Evolutionary conservation across 129 eudicot species (phyloP).

Genomic region (Solidago caesia): DNA sequence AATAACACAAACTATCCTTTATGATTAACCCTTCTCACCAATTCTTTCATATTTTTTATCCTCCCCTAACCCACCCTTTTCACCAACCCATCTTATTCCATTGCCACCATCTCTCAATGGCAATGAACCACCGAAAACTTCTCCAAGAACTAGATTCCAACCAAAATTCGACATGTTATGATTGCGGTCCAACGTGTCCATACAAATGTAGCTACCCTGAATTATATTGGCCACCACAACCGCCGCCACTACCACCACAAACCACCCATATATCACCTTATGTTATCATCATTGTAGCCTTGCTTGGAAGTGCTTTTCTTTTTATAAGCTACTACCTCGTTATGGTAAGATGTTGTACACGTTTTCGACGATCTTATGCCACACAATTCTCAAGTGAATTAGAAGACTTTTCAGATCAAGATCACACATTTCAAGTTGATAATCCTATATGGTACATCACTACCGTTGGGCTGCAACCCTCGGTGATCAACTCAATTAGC

Average conservation of each 20-base stretch:
- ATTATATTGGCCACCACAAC: slow-evolving; percentile 35
- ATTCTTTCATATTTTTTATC: slow-evolving; percentile 14
- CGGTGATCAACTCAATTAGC: slow-evolving; percentile 48
- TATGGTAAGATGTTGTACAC: slow-evolving; percentile 34
- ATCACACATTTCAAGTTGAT: slow-evolving; percentile 35
- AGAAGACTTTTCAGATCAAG: slow-evolving; percentile 35
- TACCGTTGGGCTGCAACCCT: slow-evolving; percentile 56
- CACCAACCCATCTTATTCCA: slow-evolving; percentile 6
- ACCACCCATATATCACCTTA: slow-evolving; percentile 37
- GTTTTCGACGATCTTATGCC: slow-evolving; percentile 23
- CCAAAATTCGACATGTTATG: slow-evolving; percentile 39
- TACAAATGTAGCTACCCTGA: slow-evolving; percentile 39
- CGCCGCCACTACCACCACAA: slow-evolving; percentile 27
- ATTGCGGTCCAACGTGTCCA: slow-evolving; percentile 48
- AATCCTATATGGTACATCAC: slow-evolving; percentile 69
- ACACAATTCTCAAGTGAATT: slow-evolving; percentile 13
- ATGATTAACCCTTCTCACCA: slow-evolving; percentile 36
- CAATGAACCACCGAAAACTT: slow-evolving; percentile 43
- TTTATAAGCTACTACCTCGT: slow-evolving; percentile 46
- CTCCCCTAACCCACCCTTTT: slow-evolving; percentile 2
- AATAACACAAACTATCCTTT: slow-evolving; percentile 18
- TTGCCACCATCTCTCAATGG: slow-evolving; percentile 19
- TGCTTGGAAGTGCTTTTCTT: slow-evolving; percentile 38
- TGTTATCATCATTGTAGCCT: slow-evolving; percentile 32
- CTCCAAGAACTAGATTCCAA: slow-evolving; percentile 28